Evolutionary conservation across 208 protist species (phyloP), one percentile per base, ranked within the genome.

Genomic region (Histomonas meleagridis): DNA sequence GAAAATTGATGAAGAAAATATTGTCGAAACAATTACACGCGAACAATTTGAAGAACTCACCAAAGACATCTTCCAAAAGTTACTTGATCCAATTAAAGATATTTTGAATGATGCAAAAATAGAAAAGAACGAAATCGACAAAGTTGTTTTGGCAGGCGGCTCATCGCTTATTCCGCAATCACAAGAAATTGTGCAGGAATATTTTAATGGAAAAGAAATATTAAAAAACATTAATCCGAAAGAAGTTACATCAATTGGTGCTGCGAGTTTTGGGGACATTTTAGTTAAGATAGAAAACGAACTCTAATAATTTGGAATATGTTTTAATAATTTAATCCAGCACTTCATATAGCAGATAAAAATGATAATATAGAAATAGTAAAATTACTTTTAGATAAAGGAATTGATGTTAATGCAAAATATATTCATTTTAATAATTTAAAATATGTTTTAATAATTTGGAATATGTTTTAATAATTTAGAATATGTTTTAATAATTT

Each of bases 121-220:
- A 43, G 32, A 35, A 16, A 94, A 94, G 53, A 14, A 23, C 32
- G n/a, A 72, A 23, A 96, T 99, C 90, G 93, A 97, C 93, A 97
- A 99, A 92, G 40, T 99, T 92, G 97, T 99, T 18, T 94, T 99
- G 0, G 97, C 98, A 55, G 97, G 97, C 91, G 97, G 97, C 70
- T 97, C 95, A 21, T 97, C 95, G n/a, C 92, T 98, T 92, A 99
- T 99, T 92, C 97, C 97, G 32, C n/a, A 18, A 18, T 4, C 40
- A n/a, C n/a, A n/a, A n/a, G n/a, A 95, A 79, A 38, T 95, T n/a
- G 69, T 95, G 35, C 51, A 43, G 46, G 92, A 95, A 7, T 95
- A 91, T 86, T 95, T 95, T 92, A n/a, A n/a, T n/a, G 94, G 94
- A 46, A 95, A 95, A 91, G 92, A 95, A 79, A 93, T 90, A 49